Evolutionary conservation across 331 rosid genomes (phyloP).

Genomic region (Malus hybrid): DNA sequence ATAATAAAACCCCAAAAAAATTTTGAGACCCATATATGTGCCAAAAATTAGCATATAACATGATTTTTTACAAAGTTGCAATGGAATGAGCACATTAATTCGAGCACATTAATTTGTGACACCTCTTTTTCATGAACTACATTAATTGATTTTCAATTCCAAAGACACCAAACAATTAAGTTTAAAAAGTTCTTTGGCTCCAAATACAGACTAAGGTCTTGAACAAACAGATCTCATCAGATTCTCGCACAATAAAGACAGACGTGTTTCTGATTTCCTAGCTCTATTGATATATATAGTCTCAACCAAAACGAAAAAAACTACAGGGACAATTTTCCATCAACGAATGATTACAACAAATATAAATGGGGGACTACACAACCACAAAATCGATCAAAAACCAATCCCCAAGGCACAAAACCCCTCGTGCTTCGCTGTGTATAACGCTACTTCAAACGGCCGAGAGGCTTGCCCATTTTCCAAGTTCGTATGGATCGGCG

Average conservation of each 20-base stretch:
- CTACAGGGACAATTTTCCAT: constrained; percentile 13
- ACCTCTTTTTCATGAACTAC: too few relatives aligned
- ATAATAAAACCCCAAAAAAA: too few relatives aligned
- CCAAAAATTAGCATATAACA: too few relatives aligned
- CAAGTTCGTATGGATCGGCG: constrained; percentile 85
- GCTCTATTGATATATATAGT: not conserved
- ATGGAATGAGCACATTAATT: too few relatives aligned
- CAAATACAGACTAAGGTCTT: not conserved
- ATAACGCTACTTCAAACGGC: constrained; percentile 39
- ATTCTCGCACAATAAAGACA: not conserved
- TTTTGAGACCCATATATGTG: too few relatives aligned
- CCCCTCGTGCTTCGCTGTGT: too few relatives aligned
- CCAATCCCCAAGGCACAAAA: not conserved
- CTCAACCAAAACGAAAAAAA: not conserved
- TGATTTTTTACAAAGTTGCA: too few relatives aligned
- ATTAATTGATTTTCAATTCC: too few relatives aligned
- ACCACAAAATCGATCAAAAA: constrained; percentile 5
- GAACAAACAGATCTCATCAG: not conserved
- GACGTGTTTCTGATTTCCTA: constrained; percentile 11
- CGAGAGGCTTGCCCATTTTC: constrained; percentile 91
- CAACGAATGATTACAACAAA: constrained; percentile 31
- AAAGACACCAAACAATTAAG: not conserved
- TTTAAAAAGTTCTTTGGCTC: not conserved
- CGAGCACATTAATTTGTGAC: too few relatives aligned
- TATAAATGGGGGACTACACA: not conserved